Evolutionary conservation across 345 rosid species (phyloP), one percentile per base, ranked within the genome.

Genomic region (Brassica carinata): DNA sequence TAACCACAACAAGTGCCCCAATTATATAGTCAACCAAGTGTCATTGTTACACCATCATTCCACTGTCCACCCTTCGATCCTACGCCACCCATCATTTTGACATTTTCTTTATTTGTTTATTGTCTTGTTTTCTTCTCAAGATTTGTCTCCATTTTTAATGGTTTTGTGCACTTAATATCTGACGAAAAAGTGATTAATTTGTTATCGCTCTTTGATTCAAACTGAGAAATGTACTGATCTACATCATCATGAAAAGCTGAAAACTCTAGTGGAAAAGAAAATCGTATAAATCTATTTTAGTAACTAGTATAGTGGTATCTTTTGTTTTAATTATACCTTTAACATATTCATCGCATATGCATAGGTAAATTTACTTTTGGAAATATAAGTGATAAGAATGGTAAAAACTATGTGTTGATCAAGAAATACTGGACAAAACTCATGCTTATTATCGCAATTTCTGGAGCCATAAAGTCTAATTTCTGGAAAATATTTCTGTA

Each of bases 81-180:
- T 65, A 74, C 75, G 69, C 79, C 83, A 80, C 79, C 29, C 15
- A 74, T 79, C 69, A 18, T 67, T 57, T 79, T 73, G 77, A 73
- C 64, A 45, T 45, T 51, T 51, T 65, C 67, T 36, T 23, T 30
- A 8, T 64, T 61, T 7, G 13, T 57, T 65, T 73, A 15, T 23
- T 13, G 64, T 59, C 3, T 62, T 70, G 53, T 48, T 69, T 77
- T 63, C 51, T 13, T 30, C 8, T 43, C 1, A 43, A 62, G 23
- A 45, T 11, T 5, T 11, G n/a, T 23, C 33, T 13, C 43, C 2
- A n/a, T 58, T 31, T 15, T 29, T 29, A 29, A 11, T 59, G 18
- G 10, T 40, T 61, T 40, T 40, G 68, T n/a, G 29, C 26, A 68
- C 18, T 34, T 40, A 34, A n/a, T 33, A 75, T 9, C 53, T 64